Percentiles rank a stretch among this genome's conserved stretches.
Conservation (phyloP, 345 rosid species). For the Dovyalis caffra region DNA sequence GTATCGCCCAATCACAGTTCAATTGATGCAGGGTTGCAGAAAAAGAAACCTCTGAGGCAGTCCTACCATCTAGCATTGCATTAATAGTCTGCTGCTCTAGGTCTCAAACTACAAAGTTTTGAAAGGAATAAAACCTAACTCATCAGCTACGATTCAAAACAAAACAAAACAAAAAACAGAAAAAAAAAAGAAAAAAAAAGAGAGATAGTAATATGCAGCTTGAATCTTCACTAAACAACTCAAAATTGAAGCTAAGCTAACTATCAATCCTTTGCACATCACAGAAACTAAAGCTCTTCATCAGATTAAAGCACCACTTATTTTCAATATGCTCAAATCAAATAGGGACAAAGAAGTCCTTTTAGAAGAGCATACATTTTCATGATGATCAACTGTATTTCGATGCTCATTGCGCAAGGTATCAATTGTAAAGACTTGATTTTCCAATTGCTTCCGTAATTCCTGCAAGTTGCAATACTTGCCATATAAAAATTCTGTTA, state of each 20-base stretch:
- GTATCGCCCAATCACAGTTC: constrained; percentile 2
- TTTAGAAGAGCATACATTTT: constrained; percentile 48
- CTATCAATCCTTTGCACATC: background rate
- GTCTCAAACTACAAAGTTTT: background rate
- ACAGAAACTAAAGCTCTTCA: background rate
- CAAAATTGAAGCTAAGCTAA: no score
- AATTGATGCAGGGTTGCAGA: background rate
- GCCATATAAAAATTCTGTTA: background rate
- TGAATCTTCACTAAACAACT: background rate
- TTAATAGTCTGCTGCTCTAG: background rate
- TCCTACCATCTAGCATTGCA: background rate
- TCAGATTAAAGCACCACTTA: constrained; percentile 1
- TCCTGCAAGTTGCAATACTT: constrained; percentile 53
- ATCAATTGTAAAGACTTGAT: constrained; percentile 70
- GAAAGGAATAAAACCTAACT: background rate
- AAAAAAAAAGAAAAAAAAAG: no score
- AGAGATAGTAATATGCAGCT: background rate
- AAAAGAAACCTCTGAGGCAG: background rate
- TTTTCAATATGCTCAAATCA: background rate
- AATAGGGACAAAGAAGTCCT: background rate
- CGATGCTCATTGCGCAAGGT: constrained; percentile 64
- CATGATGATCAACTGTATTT: constrained; percentile 53
- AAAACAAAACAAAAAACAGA: no score
- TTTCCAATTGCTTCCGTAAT: constrained; percentile 85
- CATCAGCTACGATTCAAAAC: background rate